Evolutionary conservation across 306 rosid genomes (phyloP).

Genomic region (Spatholobus suberectus): DNA sequence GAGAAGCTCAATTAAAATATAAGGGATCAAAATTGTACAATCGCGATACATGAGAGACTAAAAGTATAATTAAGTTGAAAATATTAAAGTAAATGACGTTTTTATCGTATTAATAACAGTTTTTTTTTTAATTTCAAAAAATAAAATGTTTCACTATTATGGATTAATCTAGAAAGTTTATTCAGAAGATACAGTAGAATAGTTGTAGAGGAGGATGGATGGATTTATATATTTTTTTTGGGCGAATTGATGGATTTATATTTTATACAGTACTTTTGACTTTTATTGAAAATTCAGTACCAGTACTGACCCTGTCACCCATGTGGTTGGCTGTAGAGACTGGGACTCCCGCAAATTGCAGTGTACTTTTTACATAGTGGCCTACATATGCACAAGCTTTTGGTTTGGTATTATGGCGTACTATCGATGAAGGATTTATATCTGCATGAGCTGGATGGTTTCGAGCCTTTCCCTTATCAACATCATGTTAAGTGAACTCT

Average conservation of each 20-base stretch:
- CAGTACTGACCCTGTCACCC: constrained; percentile 13
- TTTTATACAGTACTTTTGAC: constrained; percentile 35
- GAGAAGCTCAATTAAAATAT: no score
- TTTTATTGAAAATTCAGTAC: constrained; percentile 22
- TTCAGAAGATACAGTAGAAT: neutral
- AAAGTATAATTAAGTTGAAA: neutral
- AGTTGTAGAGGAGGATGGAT: neutral
- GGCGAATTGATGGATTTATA: neutral
- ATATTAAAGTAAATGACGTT: neutral
- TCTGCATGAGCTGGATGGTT: constrained; percentile 21
- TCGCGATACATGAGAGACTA: neutral
- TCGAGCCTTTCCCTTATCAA: neutral
- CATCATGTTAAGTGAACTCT: constrained; percentile 6
- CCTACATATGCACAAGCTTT: constrained; percentile 24
- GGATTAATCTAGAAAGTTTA: neutral
- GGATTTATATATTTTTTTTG: neutral
- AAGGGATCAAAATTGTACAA: no score
- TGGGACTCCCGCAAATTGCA: constrained; percentile 21
- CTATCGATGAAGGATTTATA: neutral
- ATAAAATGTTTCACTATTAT: neutral
- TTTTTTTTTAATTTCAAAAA: neutral
- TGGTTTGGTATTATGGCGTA: neutral
- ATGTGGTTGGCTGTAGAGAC: constrained; percentile 33
- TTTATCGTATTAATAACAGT: neutral
- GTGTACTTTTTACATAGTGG: constrained; percentile 14